Conservation (phyloP, 495 filamentous ascomycete genomes). For the Antarctomyces pellizariae region DNA sequence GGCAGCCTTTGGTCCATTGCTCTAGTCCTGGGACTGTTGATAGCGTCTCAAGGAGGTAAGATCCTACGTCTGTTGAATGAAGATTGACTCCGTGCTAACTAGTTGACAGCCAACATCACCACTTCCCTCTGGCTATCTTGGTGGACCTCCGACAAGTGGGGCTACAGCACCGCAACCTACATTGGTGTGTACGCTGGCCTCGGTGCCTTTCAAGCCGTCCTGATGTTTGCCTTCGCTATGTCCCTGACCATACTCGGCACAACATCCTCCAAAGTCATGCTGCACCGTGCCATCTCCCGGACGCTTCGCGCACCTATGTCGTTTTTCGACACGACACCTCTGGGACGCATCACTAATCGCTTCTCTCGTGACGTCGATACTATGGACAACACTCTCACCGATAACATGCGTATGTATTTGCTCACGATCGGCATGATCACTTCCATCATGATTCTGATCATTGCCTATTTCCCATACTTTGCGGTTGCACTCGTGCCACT, state of each 20-base stretch:
- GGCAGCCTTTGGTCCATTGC: conserved; percentile 50
- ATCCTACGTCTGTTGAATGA: too few species aligned
- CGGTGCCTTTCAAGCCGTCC: conserved; percentile 40
- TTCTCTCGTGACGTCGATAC: conserved; percentile 89
- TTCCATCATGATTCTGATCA: conserved; percentile 69
- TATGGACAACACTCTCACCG: conserved; percentile 84
- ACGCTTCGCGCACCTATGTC: conserved; percentile 82
- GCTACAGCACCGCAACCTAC: conserved; percentile 41
- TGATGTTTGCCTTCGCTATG: conserved; percentile 52
- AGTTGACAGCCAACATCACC: conserved; percentile 65
- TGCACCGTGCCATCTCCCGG: conserved; percentile 55
- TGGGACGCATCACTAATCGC: conserved; percentile 91
- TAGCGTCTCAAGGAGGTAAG: conserved; percentile 50
- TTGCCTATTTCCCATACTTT: conserved; percentile 85
- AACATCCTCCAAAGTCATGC: conserved; percentile 55
- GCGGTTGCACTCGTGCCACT: conserved; percentile 73
- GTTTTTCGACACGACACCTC: conserved; percentile 91
- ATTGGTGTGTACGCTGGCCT: conserved; percentile 75
- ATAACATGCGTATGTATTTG: conserved; percentile 84
- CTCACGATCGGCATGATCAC: conserved; percentile 57
- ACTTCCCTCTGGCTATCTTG: conserved; percentile 84
- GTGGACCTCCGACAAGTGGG: conserved; percentile 57
- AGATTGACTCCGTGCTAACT: too few species aligned
- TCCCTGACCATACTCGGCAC: conserved; percentile 57
- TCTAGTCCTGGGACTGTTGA: conserved; percentile 37